A percentile compares a stretch with the other conserved stretches of the same genome.
These are phyloP conservation scores for Avicennia marina DNA, from an alignment of 257 asterid genomes.

Conservation along the genomic window DNA sequence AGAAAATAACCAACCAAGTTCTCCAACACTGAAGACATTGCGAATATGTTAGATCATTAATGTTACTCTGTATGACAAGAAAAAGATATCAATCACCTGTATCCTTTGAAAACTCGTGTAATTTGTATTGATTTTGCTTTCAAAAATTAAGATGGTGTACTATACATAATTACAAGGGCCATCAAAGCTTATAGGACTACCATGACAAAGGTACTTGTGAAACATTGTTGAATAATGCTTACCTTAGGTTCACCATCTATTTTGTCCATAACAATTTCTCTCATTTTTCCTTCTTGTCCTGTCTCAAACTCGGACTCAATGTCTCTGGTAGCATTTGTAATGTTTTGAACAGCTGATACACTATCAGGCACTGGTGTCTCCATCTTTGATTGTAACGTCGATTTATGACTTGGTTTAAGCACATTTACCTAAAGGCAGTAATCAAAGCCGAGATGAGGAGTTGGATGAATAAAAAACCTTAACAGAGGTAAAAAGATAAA, in stretches of 20 bases:
- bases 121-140: too few species aligned
- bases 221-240: slow-evolving; percentile 17
- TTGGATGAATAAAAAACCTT: slow-evolving; percentile 15
- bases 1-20: too few species aligned
- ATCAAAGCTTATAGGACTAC: slow-evolving; percentile 4
- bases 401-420: slow-evolving; percentile 92
- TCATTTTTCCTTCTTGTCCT: slow-evolving; percentile 78
- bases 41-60: too few species aligned
- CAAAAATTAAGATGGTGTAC: too few species aligned
- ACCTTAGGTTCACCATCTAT: slow-evolving; percentile 59
- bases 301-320: slow-evolving; percentile 67
- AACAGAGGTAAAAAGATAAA: background rate
- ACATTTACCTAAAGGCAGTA: slow-evolving; percentile 60
- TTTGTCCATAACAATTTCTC: slow-evolving; percentile 63
- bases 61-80: too few species aligned
- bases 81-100: too few species aligned
- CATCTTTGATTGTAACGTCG: slow-evolving; percentile 76
- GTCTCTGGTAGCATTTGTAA: slow-evolving; percentile 82
- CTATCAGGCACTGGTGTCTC: slow-evolving; percentile 73
- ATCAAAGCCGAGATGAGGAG: slow-evolving; percentile 19
- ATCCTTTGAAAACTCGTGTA: too few species aligned
- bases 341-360: slow-evolving; percentile 83
- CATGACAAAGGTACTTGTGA: background rate
- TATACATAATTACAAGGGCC: too few species aligned
- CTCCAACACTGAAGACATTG: too few species aligned